Evolutionary conservation across 495 filamentous ascomycete species (phyloP).

Genomic region (Lepidopterella palustris): DNA sequence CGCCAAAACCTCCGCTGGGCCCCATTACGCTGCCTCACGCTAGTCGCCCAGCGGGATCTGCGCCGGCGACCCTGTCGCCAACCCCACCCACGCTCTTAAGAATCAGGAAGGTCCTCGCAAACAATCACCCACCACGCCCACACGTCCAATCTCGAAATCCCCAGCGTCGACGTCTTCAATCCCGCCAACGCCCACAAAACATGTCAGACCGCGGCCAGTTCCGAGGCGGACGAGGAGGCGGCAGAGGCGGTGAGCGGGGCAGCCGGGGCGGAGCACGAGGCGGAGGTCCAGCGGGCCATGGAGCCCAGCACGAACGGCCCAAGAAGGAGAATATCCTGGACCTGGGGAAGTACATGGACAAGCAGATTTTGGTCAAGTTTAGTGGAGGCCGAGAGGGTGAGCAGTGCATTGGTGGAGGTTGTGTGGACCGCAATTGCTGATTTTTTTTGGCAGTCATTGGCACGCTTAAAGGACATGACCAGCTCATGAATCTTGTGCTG

Average conservation of each 20-base stretch:
- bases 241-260: conserved; percentile 40
- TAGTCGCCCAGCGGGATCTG: neutral
- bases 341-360: conserved; percentile 91
- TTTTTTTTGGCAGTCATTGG: conserved; percentile 59
- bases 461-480: conserved; percentile 88
- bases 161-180: neutral
- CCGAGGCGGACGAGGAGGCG: conserved; percentile 41
- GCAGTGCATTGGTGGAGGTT: conserved; percentile 6
- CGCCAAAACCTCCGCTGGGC: neutral
- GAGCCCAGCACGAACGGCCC: conserved; percentile 61
- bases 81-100: neutral
- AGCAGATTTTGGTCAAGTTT: conserved; percentile 90
- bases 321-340: conserved; percentile 99
- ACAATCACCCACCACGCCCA: neutral
- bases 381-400: conserved; percentile 89
- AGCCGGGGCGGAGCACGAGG: conserved; percentile 38
- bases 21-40: neutral
- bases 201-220: conserved; percentile 68
- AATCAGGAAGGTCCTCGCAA: neutral
- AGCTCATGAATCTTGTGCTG: conserved; percentile 94
- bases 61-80: too few relatives aligned
- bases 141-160: neutral
- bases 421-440: conserved; percentile 4
- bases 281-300: conserved; percentile 38
- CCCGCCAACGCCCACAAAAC: conserved; percentile 15